phyloP scores from a whole-genome alignment of 208 protist genomes.

The Trypanosoma conorhini region DNA sequence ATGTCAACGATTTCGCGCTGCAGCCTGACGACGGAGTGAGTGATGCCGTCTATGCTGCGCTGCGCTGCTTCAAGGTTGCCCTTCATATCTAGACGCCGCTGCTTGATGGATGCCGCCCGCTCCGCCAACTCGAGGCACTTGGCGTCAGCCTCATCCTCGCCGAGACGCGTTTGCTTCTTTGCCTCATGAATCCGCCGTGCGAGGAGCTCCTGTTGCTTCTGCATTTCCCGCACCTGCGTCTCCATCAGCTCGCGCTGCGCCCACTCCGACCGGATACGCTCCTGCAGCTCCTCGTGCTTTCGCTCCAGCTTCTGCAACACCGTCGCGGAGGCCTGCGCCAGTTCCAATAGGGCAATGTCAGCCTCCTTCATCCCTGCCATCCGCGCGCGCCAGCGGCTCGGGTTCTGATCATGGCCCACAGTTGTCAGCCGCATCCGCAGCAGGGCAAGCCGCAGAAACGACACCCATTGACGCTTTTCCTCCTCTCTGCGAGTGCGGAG shows the following conservation, averaged over 20 bases:
- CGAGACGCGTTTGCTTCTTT: conserved; percentile 9
- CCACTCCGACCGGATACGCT: conserved; percentile 14
- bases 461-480: conserved; percentile 23
- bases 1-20: conserved; percentile 25
- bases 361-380: conserved; percentile 19
- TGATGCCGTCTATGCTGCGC: conserved; percentile 16
- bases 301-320: conserved; percentile 5
- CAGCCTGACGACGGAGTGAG: conserved; percentile 21
- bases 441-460: conserved; percentile 28
- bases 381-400: conserved; percentile 29
- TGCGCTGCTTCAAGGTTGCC: conserved; percentile 23
- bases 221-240: conserved; percentile 22
- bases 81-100: conserved; percentile 21
- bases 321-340: conserved; percentile 3
- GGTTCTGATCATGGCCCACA: conserved; percentile 32
- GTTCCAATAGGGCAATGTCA: conserved; percentile 18
- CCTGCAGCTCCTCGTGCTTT: conserved; percentile 18
- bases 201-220: conserved; percentile 18
- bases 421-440: conserved; percentile 20
- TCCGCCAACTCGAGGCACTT: conserved; percentile 20
- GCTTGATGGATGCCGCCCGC: conserved; percentile 15
- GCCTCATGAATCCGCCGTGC: conserved; percentile 5
- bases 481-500: conserved; percentile 25
- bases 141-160: conserved; percentile 12
- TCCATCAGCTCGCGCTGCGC: conserved; percentile 24